Evolutionary conservation across 1,284 basidiomycete species (phyloP).

Genomic region (Microbotryum violaceum): DNA sequence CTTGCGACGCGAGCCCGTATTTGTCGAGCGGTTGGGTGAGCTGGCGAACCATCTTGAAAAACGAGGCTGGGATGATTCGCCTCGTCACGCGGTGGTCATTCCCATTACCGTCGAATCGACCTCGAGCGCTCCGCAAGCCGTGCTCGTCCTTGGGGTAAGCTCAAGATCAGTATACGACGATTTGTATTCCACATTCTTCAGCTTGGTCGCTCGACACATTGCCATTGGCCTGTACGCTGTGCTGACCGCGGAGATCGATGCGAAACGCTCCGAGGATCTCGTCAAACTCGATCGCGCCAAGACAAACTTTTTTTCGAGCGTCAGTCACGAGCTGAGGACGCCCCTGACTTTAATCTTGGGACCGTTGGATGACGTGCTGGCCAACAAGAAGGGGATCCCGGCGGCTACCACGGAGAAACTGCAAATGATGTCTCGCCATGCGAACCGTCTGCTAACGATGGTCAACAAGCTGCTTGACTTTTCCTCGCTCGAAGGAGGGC

Average conservation of each 20-base stretch:
- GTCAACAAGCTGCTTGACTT: conserved; percentile 36
- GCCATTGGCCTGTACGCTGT: conserved; percentile 27
- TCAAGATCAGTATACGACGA: conserved; percentile 31
- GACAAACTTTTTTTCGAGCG: conserved; percentile 36
- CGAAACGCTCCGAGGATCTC: conserved; percentile 41
- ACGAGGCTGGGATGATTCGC: conserved; percentile 42
- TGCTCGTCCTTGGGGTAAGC: conserved; percentile 43
- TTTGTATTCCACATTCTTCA: conserved; percentile 18
- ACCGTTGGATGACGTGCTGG: conserved; percentile 33
- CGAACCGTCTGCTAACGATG: conserved; percentile 18
- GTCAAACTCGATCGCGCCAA: conserved; percentile 44
- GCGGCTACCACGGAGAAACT: conserved; percentile 34
- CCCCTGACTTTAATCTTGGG: conserved; percentile 42
- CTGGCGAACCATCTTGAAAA: conserved; percentile 16
- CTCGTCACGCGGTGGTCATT: conserved; percentile 40
- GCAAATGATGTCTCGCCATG: conserved; percentile 19
- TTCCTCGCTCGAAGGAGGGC: conserved; percentile 28
- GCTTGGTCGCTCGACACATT: conserved; percentile 21
- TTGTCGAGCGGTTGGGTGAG: conserved; percentile 20
- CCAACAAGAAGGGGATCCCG: conserved; percentile 27
- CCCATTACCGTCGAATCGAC: conserved; percentile 40
- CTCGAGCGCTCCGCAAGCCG: conserved; percentile 35
- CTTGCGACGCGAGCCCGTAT: conserved; percentile 19
- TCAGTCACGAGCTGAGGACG: conserved; percentile 44
- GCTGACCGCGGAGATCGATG: conserved; percentile 40